phyloP scores from a whole-genome alignment of 371 early-diverging fungal species.

The Mucor saturninus region DNA sequence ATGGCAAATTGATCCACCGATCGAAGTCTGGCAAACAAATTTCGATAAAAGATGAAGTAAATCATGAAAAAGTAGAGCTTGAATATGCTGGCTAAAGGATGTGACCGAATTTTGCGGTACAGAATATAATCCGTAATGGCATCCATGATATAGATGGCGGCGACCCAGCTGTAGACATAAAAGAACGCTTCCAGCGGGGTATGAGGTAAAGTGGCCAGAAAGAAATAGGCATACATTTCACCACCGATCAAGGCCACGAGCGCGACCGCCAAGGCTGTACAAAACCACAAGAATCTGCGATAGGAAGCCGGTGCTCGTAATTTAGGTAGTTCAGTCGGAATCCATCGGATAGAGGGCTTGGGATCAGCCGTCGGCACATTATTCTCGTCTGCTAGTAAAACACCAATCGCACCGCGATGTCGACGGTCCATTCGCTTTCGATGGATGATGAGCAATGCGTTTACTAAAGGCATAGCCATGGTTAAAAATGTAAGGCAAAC shows the following conservation, averaged over 20 bases:
- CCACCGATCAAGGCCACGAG: constrained; percentile 72
- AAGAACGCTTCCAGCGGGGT: constrained; percentile 62
- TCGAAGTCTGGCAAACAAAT: constrained; percentile 73
- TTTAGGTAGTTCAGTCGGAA: constrained; percentile 21
- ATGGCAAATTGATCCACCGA: constrained; percentile 66
- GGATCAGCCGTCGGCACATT: not conserved
- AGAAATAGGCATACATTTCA: constrained; percentile 69
- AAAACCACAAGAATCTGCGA: constrained; percentile 77
- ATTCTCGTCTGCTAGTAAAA: not conserved
- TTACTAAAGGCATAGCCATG: constrained; percentile 67
- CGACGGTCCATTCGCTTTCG: constrained; percentile 33
- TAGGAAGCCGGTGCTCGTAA: constrained; percentile 73
- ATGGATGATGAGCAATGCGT: constrained; percentile 68
- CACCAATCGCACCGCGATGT: constrained; percentile 8
- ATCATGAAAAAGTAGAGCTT: constrained; percentile 77
- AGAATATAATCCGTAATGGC: constrained; percentile 68
- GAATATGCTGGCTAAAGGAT: constrained; percentile 70
- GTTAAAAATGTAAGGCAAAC: constrained; percentile 72
- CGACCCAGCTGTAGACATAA: constrained; percentile 78
- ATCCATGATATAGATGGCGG: constrained; percentile 68
- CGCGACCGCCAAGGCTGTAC: constrained; percentile 63
- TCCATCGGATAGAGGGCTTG: constrained; percentile 33
- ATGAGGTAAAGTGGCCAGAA: constrained; percentile 60
- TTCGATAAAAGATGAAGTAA: constrained; percentile 81
- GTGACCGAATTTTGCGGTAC: constrained; percentile 65